Conservation (phyloP, 148 eudicot genomes). For the Vaccinium myrtillus region DNA sequence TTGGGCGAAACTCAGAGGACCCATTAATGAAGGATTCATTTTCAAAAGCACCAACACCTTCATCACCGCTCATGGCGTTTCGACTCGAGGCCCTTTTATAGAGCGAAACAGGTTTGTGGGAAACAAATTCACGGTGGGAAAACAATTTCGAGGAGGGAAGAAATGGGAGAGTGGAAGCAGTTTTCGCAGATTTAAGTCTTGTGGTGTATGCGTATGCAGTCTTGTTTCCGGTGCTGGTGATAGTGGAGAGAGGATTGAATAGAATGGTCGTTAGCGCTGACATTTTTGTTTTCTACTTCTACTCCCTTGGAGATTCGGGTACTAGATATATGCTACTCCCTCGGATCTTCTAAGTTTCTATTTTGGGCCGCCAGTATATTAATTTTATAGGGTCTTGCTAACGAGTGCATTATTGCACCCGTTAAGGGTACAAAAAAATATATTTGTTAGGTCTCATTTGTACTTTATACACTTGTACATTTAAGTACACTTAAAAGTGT, state of each 20-base stretch:
- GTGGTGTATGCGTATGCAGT: background rate
- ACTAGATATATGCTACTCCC: too few species aligned
- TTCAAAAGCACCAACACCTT: conserved; percentile 8
- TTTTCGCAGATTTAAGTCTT: background rate
- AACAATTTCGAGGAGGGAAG: conserved; percentile 1
- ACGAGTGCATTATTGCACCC: too few species aligned
- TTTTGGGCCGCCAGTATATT: too few species aligned
- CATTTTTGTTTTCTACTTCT: background rate
- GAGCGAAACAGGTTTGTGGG: background rate
- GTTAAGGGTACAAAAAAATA: too few species aligned
- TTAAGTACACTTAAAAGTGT: too few species aligned
- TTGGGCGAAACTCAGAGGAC: conserved; percentile 13
- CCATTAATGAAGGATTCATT: conserved; percentile 18
- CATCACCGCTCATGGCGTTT: conserved; percentile 11
- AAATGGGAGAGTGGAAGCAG: background rate
- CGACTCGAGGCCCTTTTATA: background rate
- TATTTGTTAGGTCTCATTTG: too few species aligned
- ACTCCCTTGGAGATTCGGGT: too few species aligned
- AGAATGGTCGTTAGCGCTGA: background rate
- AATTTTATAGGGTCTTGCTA: too few species aligned
- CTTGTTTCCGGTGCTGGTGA: background rate
- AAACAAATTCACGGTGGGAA: background rate
- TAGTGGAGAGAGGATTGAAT: background rate
- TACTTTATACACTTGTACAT: too few species aligned
- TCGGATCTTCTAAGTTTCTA: too few species aligned